These are phyloP conservation scores for Evernia prunastri DNA, from an alignment of 495 filamentous ascomycete species.

Conservation along the genomic window DNA sequence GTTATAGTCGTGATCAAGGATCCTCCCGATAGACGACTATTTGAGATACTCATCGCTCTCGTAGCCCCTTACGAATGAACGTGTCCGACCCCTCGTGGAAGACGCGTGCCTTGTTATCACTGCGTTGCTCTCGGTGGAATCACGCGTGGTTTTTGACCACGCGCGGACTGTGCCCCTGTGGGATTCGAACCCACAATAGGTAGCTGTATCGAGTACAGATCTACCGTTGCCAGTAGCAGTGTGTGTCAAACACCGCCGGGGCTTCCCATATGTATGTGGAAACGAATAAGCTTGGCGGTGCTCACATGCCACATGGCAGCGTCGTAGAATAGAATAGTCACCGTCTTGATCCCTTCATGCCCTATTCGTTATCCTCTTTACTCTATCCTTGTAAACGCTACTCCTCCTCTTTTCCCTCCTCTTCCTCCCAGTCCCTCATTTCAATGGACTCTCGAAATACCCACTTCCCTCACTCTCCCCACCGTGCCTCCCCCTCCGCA, in stretches of 20 bases:
- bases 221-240: no score
- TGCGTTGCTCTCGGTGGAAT: no score
- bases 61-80: not conserved
- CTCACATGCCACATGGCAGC: not conserved
- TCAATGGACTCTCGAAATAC: constrained; percentile 30
- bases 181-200: no score
- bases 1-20: not conserved
- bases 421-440: constrained; percentile 1
- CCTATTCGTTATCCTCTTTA: not conserved
- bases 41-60: not conserved
- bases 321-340: not conserved
- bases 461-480: constrained; percentile 19
- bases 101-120: not conserved
- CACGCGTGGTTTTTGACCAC: no score
- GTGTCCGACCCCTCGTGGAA: not conserved
- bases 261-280: no score
- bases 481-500: constrained; percentile 8
- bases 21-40: not conserved
- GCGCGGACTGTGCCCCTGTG: no score
- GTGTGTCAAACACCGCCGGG: no score
- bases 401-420: not conserved
- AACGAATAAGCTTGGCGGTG: no score
- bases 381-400: no score
- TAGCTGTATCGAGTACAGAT: no score
- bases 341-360: no score